Percentiles rank a stretch among this genome's conserved stretches.
phyloP scores from a whole-genome alignment of 495 filamentous ascomycete genomes.

The Neurospora sp. region DNA sequence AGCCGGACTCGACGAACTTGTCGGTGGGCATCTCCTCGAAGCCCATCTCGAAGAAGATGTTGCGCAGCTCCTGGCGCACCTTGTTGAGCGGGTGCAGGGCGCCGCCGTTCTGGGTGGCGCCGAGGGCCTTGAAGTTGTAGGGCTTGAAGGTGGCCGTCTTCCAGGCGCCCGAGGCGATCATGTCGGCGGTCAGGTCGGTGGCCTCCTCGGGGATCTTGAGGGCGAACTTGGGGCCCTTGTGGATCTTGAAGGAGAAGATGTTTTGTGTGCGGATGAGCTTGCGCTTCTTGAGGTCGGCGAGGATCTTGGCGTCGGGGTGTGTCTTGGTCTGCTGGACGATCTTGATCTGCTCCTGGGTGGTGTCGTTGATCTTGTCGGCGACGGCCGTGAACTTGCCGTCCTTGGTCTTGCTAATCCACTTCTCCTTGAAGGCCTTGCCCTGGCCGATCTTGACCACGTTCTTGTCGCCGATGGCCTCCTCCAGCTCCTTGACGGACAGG shows the following conservation, averaged over 20 bases:
- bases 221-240: slow-evolving; percentile 80
- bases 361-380: slow-evolving; percentile 62
- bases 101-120: slow-evolving; percentile 66
- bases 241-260: slow-evolving; percentile 71
- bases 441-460: slow-evolving; percentile 84
- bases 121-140: slow-evolving; percentile 93
- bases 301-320: slow-evolving; percentile 56
- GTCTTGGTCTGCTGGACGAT: slow-evolving; percentile 58
- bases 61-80: slow-evolving; percentile 74
- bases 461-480: slow-evolving; percentile 64
- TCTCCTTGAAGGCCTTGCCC: slow-evolving; percentile 90
- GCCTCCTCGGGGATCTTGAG: slow-evolving; percentile 82
- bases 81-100: slow-evolving; percentile 92
- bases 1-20: slow-evolving; percentile 81
- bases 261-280: slow-evolving; percentile 76
- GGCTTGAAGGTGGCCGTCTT: slow-evolving; percentile 86
- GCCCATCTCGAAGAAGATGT: slow-evolving; percentile 90
- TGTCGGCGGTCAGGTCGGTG: slow-evolving; percentile 89
- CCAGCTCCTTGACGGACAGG: slow-evolving; percentile 68
- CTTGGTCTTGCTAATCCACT: slow-evolving; percentile 89
- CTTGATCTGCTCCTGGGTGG: slow-evolving; percentile 62
- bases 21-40: slow-evolving; percentile 80
- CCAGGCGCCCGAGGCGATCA: slow-evolving; percentile 72
- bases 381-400: slow-evolving; percentile 37
- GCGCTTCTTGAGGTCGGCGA: slow-evolving; percentile 77